Base-by-base conservation (phyloP, 352 stramenopile species). In the Phytophthora idaei region DNA sequence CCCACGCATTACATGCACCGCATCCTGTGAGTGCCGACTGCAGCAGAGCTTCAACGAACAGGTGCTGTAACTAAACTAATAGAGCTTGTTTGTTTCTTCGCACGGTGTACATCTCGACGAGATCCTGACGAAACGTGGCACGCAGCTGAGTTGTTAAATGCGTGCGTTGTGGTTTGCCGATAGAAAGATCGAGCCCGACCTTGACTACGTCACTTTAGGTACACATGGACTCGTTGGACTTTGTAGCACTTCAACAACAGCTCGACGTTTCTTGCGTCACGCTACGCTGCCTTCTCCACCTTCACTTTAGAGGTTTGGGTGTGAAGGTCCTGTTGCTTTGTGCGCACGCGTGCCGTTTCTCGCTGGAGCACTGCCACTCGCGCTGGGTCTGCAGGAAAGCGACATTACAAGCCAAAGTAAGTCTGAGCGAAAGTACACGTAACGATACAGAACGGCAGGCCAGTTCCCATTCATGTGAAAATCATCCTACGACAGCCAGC, bases 311-410 rank as follows among this genome's bases (percentile, higher is more conserved):
- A 55, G 17, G 50, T 32, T 31, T 69, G 72, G 34, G 71, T 47
- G n/a, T 71, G 53, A 15, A 86, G 67, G 2, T 64, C 65, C 57
- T 74, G 84, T 71, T 92, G 84, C 57, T 78, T 59, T 17, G 77
- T 55, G 21, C 84, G 80, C 53, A 92, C 73, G 34, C 80, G 82
- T 12, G 77, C 70, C n/a, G 78, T 77, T 71, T 90, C 81, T 61
- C 68, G 74, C 36, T 78, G 70, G 6, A 92, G 75, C 37, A 86
- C 60, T 14, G 74, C 77, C 21, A 92, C 80, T 31, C 83, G 78
- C 25, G 73, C 50, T 2, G 83, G 81, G 37, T 89, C 81, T 92
- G 57, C 37, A 32, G 12, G 34, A 63, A 42, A 42, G 25, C 45
- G 29, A 58, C 48, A 63, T 50, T 52, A 49, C 21, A 15, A 12